Evolutionary conservation across 768 basidiomycete species (phyloP), one percentile per base, ranked within the genome.

Genomic region (Trametes gibbosa): DNA sequence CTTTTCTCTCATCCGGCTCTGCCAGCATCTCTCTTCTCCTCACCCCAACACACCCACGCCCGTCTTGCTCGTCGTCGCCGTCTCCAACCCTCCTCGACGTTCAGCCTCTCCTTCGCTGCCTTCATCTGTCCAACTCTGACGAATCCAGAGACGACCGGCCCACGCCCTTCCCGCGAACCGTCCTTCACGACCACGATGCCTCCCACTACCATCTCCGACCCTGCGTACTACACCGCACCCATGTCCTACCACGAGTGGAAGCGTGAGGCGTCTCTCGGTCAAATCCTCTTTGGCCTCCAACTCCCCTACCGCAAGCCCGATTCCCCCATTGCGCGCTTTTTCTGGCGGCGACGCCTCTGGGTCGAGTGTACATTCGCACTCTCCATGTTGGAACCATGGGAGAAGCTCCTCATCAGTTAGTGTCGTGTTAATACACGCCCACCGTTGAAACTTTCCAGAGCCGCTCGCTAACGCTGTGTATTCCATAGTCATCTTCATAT

Each of bases 361-460:
- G 69, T 87, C 34, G 84, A 85, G 67, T 70, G 77, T 4, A 84
- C 84, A 1, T 86, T 86, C 61, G 86, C 77, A n/a, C 73, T 87
- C 46, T 76, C 80, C 50, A 80, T 87, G 70, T 67, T 88, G 56
- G 84, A 88, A 68, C 79, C 81, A 56, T 87, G 86, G 87, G 87
- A 88, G 77, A 83, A 84, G 64, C 63, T 80, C 41, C 67, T 87
- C 40, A 75, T 84, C 56, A 68, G 86, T 86, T 67, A 69, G 84
- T 78, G 47, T 37, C 32, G 21, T 25, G 5, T 54, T 9, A 23
- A 9, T 7, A 10, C 10, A 32, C 29, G 10, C 29, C 29, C 29
- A 1, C 41, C 41, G n/a, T 17, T 40, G 16, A 7, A 14, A 35
- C 41, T 6, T 25, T 10, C 34, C 43, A 16, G 29, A 3, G 34